Conservation (phyloP, 768 basidiomycete species). For the Psilocybe azurescens region DNA sequence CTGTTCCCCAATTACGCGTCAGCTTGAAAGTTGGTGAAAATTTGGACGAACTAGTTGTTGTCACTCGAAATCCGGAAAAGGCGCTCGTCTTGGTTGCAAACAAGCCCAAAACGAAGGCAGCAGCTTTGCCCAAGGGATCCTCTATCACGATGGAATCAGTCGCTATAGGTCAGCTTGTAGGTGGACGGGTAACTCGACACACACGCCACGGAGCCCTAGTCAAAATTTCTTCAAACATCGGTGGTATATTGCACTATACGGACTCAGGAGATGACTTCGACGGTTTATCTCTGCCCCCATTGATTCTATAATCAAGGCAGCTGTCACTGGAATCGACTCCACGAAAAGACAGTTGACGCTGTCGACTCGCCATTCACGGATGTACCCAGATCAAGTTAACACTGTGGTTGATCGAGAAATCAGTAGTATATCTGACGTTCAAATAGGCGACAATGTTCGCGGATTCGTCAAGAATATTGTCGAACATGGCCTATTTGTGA, state of each 20-base stretch:
- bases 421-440: conserved; percentile 59
- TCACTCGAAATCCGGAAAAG: conserved; percentile 86
- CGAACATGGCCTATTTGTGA: conserved; percentile 90
- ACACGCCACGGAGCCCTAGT: conserved; percentile 74
- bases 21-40: conserved; percentile 71
- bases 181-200: conserved; percentile 82
- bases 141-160: conserved; percentile 69
- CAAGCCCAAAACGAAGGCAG: conserved; percentile 61
- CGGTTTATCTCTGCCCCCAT: conserved; percentile 59
- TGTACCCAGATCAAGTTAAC: conserved; percentile 55
- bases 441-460: conserved; percentile 76
- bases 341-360: conserved; percentile 73
- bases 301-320: conserved; percentile 72
- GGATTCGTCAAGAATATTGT: conserved; percentile 91
- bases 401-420: conserved; percentile 74
- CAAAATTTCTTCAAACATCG: conserved; percentile 73
- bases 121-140: conserved; percentile 50
- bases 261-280: conserved; percentile 85
- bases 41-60: conserved; percentile 83
- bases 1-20: conserved; percentile 67
- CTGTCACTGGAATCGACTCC: conserved; percentile 72
- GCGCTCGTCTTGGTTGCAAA: conserved; percentile 86
- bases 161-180: conserved; percentile 72
- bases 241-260: conserved; percentile 81
- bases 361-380: conserved; percentile 78